These are phyloP conservation scores for Chrysochromulina parva DNA, from an alignment of 78 protist species.

Conservation along the genomic window DNA sequence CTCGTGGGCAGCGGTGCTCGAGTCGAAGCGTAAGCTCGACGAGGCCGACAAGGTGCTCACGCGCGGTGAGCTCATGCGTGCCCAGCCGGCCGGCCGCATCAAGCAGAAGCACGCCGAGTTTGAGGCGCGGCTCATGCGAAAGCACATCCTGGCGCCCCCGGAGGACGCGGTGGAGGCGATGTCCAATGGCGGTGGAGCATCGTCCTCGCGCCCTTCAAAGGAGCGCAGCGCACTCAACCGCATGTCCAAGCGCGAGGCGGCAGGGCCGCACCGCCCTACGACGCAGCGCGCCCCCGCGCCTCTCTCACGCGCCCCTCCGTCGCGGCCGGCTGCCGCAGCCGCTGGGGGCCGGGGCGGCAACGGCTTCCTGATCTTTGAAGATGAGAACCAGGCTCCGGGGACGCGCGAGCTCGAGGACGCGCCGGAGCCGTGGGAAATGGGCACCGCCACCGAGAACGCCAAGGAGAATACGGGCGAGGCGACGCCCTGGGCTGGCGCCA, in stretches of 20 bases:
- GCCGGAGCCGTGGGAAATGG: not conserved
- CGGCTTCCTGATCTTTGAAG: not conserved
- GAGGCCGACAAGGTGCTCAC: not conserved
- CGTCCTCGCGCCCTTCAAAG: too few species aligned
- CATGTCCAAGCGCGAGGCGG: not conserved
- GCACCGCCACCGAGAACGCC: not conserved
- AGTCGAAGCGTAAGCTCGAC: not conserved
- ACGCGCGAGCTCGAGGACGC: not conserved
- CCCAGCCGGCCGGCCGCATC: not conserved
- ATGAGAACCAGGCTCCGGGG: not conserved
- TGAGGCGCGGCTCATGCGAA: not conserved
- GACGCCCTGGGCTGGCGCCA: not conserved
- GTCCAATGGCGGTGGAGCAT: too few species aligned
- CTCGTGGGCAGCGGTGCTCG: conserved; percentile 9
- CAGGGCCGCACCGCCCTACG: not conserved
- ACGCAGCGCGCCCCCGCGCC: not conserved
- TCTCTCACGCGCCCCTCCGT: not conserved
- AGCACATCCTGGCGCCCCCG: not conserved
- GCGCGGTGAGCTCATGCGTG: not conserved
- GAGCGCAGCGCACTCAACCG: conserved; percentile 11
- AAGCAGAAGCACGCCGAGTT: not conserved
- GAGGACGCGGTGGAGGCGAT: not conserved
- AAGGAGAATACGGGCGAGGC: not conserved
- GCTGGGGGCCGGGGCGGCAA: not conserved
- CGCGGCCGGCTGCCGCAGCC: not conserved